Evolutionary conservation across 805 yeast species (phyloP).

Genomic region (Barnettozyma sucrosica): DNA sequence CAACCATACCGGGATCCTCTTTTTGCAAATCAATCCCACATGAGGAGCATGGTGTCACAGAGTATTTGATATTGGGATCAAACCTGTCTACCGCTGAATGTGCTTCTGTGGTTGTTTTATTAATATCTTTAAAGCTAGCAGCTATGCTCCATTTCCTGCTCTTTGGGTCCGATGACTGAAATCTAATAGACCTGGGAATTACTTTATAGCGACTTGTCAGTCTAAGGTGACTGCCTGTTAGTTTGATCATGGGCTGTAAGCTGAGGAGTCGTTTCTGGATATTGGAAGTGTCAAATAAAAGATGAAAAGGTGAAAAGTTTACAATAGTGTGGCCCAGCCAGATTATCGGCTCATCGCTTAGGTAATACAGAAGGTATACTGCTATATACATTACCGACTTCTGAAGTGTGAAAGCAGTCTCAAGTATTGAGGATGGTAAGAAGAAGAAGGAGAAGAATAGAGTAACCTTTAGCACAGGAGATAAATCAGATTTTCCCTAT

Average conservation of each 20-base stretch:
- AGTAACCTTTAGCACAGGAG: no score
- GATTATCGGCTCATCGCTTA: neutral
- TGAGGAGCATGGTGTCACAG: conserved; percentile 36
- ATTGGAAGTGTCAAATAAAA: no score
- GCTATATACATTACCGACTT: no score
- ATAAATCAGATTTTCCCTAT: no score
- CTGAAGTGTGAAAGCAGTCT: no score
- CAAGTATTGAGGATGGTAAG: no score
- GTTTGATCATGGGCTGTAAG: neutral
- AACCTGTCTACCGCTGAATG: neutral
- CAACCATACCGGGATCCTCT: conserved; percentile 31
- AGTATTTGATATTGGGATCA: conserved; percentile 9
- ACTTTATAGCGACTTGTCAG: neutral
- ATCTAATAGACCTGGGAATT: neutral
- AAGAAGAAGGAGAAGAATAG: no score
- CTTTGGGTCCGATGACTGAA: neutral
- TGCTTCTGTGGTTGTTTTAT: neutral
- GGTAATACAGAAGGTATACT: neutral
- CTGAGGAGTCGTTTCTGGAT: no score
- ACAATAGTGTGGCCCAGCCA: neutral
- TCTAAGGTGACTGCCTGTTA: neutral
- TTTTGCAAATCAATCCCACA: conserved; percentile 55
- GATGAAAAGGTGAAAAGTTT: neutral
- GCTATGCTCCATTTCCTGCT: neutral
- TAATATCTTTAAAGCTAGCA: conserved; percentile 4